Base-by-base conservation (phyloP, 257 asterid species). In the Capsicum rhomboideum region DNA sequence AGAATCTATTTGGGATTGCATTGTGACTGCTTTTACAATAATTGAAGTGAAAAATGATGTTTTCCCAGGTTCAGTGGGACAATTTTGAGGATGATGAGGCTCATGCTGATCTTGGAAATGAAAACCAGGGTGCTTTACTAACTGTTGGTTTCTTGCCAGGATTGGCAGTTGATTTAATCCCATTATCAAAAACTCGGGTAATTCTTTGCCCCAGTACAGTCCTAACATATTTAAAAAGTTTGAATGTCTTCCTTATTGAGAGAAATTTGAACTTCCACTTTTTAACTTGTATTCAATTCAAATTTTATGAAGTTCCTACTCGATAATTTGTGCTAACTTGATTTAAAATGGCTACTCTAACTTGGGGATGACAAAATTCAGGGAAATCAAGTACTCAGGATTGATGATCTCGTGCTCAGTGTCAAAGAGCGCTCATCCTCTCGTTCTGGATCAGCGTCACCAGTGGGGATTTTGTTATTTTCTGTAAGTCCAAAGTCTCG, bases 111-210 rank as follows among this genome's bases (percentile, higher is more conserved):
- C 9, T 26, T 78, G 88, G 28, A 79, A 40, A 58, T 84, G 87
- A 50, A 56, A 86, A 83, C 69, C 55, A 69, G 26, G 99, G 97
- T 80, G 88, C 92, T 67, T 69, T 91, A 79, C 75, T 96, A 88
- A 94, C 94, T 42, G 90, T 96, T 79, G 98, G 99, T 72, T 91
- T 88, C 84, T 86, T 96, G 49, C 95, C 99, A 0, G 98, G 98
- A 53, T 75, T 96, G 64, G 93, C 86, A 88, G 87, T 88, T 85
- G 84, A 85, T 84, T 84, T 91, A 85, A 82, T 94, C 85, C 93
- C 98, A 18, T 78, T 93, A 17, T 67, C 66, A 56, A 82, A 52
- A 13, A 82, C 61, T 67, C 80, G 2, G 85, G 85, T 82, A 82
- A 67, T 13, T 49, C 16, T 31, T 37, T 52, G 23, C 40, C 61